Evolutionary conservation across 768 basidiomycete genomes (phyloP), one percentile per base, ranked within the genome.

Genomic region (Mycena filopes): DNA sequence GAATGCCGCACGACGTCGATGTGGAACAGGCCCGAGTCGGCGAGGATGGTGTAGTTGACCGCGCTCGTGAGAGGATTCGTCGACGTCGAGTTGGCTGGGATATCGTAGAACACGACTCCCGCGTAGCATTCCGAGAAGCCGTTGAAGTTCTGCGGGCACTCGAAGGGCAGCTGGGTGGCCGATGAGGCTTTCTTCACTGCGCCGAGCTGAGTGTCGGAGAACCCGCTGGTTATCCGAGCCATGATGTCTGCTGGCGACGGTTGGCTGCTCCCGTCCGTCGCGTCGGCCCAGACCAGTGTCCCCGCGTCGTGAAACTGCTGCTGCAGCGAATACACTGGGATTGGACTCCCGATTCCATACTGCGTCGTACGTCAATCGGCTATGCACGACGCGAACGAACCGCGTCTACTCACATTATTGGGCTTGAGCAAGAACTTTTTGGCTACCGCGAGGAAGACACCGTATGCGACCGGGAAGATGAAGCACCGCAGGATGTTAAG

Each of bases 81-180:
- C 4, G 21, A 16, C 29, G 73, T 70, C 20, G 71, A 61, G 62
- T 70, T 73, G 0, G 76, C 68, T 2, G 90, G 87, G 31, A 92
- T 78, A 48, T 83, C 81, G 66, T 84, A 81, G 75, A 94, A 92
- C 0, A 83, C 77, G 16, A 94, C 74, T 2, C 81, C 92, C 1
- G 87, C 90, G 69, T 84, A 94, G 72, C 93, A 94, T 60, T 86
- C 79, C 3, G 91, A 92, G 54, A 86, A 82, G 10, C 82, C 69
- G 53, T 90, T 88, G 78, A 91, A 93, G 77, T 94, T 94, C 72
- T 90, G 86, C 10, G 87, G 91, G 72, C 93, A 94, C 36, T 78
- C 73, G 0, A 78, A 67, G 0, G 85, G 82, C 16, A 94, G 87
- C 26, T 87, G 83, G 4, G 76, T 72, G 0, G 82, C 78, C 28